Conservation (phyloP, 352 stramenopile genomes). For the Globisporangium iwayamae region DNA sequence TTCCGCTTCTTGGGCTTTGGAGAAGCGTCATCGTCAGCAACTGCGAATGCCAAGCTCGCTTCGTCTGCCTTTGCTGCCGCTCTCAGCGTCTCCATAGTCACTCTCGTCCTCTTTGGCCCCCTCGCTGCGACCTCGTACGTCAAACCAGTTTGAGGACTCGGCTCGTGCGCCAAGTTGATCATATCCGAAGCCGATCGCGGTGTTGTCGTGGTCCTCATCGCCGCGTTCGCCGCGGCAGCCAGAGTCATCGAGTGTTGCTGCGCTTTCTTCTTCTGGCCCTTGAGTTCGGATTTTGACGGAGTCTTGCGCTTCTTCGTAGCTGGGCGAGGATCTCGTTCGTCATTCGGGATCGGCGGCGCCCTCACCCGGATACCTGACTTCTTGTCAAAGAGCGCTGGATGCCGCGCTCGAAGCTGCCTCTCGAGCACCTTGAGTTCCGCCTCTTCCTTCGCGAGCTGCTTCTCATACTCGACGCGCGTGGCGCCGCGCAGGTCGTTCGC, state of each 20-base stretch:
- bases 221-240: background rate
- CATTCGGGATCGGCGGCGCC: background rate
- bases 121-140: too few species aligned
- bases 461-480: constrained; percentile 22
- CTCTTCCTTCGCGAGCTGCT: constrained; percentile 20
- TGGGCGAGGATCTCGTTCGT: background rate
- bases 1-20: constrained; percentile 1
- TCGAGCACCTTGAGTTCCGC: constrained; percentile 2
- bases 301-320: background rate
- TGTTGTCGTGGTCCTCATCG: background rate
- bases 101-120: background rate
- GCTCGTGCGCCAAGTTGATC: background rate
- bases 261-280: constrained; percentile 3
- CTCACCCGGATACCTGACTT: background rate
- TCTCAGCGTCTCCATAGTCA: background rate
- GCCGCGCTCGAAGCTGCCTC: constrained; percentile 1
- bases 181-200: background rate
- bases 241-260: background rate
- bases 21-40: background rate
- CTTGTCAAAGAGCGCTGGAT: constrained; percentile 1
- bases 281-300: background rate
- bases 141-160: background rate
- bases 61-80: background rate
- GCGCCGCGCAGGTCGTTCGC: constrained; percentile 24
- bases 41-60: background rate